Base-by-base conservation (phyloP, 495 filamentous ascomycete species). In the Penicillium pulvis region DNA sequence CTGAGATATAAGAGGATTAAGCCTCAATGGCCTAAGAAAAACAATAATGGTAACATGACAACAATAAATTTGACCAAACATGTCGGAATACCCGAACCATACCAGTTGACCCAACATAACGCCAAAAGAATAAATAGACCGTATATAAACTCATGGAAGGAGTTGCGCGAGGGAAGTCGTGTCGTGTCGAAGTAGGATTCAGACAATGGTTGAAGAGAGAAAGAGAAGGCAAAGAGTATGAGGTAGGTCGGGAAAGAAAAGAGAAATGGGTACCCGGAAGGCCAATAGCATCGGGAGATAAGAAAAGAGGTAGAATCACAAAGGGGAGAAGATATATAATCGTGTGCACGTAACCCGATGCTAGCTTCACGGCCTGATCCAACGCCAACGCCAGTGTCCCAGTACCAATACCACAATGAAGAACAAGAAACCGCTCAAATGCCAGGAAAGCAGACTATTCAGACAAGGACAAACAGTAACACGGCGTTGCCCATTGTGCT, bases 401-500 rank as follows among this genome's bases (percentile, higher is more conserved):
- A 31, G 42, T 6, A 31, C 28, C 26, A 61, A 62, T 55, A 58
- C 60, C 57, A 61, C 52, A 57, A 65, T 61, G 55, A 48, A 67
- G 58, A 64, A 60, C 48, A 68, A 57, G 49, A 42, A 63, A 30
- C 33, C 57, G 63, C 61, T 60, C 60, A 48, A 67, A 59, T 53
- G 61, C 53, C 41, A 63, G 43, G 45, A 55, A 64, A 55, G 23
- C 39, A 51, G 41, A 51, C 59, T 74, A 75, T 59, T 75, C 72
- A 35, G 71, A 74, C 60, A 76, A 61, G 45, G 73, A 74, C 16
- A 71, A 61, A 63, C 77, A 80, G 54, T 77, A 79, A 59, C 77
- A 80, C 16, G 75, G 65, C 12, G 69, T 76, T 39, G 71, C 67
- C 51, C 71, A 77, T 48, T 72, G 64, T 51, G 74, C 74, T 64